Base-by-base conservation (phyloP, 2,329 filamentous ascomycete species). In the Aspergillus sojae region DNA sequence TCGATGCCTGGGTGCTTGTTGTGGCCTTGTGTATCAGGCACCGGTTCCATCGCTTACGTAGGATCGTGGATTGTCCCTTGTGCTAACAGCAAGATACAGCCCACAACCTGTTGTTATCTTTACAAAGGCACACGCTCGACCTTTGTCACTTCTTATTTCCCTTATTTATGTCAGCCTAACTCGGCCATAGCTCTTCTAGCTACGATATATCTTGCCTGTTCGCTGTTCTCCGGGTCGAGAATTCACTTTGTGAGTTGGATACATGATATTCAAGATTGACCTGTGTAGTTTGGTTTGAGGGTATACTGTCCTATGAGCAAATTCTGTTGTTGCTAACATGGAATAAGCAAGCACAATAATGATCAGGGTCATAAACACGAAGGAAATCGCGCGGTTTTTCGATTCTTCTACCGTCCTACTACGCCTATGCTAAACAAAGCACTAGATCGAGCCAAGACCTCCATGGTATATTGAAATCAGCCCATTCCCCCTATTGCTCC, bases 351-450 rank as follows among this genome's bases (percentile, higher is more conserved):
- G 16, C 6, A 9, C 14, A n/a, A 41, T 3, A 41, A 19, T n/a
- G 7, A 19, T n/a, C 5, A n/a, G 4, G 6, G 9, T 10, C 3
- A 0, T 2, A 0, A 34, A 11, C 0, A n/a, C 19, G 2, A n/a
- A n/a, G 7, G 3, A 1, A 41, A 2, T 41, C 7, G 3, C 3
- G 39, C 16, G 2, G 39, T 2, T 5, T 16, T 5, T 36, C 4
- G 26, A 16, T 14, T 4, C 16, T 9, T 41, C 6, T 41, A 9
- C 39, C 3, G 9, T 9, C 6, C 9, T n/a, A 41, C 6, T 10
- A 41, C 16, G 5, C 16, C 16, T 9, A 19, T 41, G 5, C 16
- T 19, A 4, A 19, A 19, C 26, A 7, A n/a, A 41, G 39, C 16
- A 28, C 26, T 28, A 28, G 26, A 28, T 28, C 26, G 26, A 28